A percentile compares a stretch with the other conserved stretches of the same genome.
phyloP scores from a whole-genome alignment of 2,329 filamentous ascomycete species.

The Ilyonectria sp. region DNA sequence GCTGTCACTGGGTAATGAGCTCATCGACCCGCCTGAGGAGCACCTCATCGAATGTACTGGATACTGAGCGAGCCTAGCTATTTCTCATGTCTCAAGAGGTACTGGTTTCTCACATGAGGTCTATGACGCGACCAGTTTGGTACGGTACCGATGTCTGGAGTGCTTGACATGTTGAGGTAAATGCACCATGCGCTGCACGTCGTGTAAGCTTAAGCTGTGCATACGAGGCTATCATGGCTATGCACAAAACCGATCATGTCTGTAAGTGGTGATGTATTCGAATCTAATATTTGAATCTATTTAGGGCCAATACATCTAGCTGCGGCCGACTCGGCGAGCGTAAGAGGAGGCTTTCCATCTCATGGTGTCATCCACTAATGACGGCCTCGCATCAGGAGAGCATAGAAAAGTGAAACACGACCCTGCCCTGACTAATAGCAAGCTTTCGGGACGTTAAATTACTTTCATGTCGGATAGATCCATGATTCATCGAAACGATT shows the following conservation, averaged over 20 bases:
- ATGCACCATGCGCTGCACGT: background rate
- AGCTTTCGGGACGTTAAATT: background rate
- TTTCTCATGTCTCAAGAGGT: background rate
- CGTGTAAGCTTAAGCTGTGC: background rate
- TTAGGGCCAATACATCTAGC: background rate
- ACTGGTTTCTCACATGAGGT: background rate
- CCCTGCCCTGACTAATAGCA: background rate
- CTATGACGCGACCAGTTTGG: slow-evolving; percentile 1
- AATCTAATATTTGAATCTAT: too few species aligned
- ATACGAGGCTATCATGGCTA: background rate
- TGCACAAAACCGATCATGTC: background rate
- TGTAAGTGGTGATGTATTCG: background rate
- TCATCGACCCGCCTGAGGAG: background rate
- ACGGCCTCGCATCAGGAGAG: background rate
- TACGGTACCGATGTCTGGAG: background rate
- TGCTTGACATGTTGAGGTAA: background rate
- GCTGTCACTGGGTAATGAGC: background rate
- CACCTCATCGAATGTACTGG: background rate
- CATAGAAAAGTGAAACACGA: background rate
- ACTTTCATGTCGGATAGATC: background rate
- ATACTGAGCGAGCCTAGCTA: background rate
- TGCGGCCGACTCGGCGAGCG: background rate
- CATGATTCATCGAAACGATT: background rate
- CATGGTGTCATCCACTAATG: background rate
- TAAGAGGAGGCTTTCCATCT: background rate